A percentile compares a stretch with the other conserved stretches of the same genome.
phyloP scores from a whole-genome alignment of 1,284 basidiomycete genomes.

The Xerocomus nothofagi region DNA sequence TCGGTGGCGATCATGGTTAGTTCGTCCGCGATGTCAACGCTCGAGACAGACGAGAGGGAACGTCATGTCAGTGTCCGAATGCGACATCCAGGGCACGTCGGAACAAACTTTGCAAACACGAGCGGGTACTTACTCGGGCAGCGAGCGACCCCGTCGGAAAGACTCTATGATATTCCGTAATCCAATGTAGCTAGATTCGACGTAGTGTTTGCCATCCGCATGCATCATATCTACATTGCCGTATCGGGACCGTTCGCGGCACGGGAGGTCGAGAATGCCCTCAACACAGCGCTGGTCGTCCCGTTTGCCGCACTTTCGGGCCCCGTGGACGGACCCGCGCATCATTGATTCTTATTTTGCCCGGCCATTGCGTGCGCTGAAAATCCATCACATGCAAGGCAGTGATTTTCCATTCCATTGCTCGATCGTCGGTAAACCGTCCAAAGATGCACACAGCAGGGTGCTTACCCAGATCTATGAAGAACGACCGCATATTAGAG shows the following conservation, averaged over 20 bases:
- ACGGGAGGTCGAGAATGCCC: background rate
- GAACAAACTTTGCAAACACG: conserved; percentile 6
- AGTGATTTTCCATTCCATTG: conserved; percentile 12
- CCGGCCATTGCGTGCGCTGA: conserved; percentile 8
- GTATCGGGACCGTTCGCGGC: conserved; percentile 15
- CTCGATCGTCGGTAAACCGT: background rate
- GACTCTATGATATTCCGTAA: conserved; percentile 16
- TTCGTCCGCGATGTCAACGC: background rate
- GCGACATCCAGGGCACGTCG: conserved; percentile 10
- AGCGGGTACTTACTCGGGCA: conserved; percentile 2
- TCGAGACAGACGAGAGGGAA: background rate
- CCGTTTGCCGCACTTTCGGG: background rate
- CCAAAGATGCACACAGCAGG: conserved; percentile 1
- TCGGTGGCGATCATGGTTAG: background rate
- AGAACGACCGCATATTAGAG: background rate
- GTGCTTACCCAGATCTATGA: background rate
- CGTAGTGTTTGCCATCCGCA: background rate
- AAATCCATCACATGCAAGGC: conserved; percentile 24
- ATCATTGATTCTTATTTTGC: conserved; percentile 21
- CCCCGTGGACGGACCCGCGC: background rate
- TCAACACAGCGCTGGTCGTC: background rate
- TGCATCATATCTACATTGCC: conserved; percentile 4
- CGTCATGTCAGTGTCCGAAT: conserved; percentile 4
- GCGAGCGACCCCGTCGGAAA: conserved; percentile 16
- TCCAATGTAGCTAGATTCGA: conserved; percentile 7